These are phyloP conservation scores for Cladorrhinum samala DNA, from an alignment of 495 filamentous ascomycete species.

Conservation along the genomic window DNA sequence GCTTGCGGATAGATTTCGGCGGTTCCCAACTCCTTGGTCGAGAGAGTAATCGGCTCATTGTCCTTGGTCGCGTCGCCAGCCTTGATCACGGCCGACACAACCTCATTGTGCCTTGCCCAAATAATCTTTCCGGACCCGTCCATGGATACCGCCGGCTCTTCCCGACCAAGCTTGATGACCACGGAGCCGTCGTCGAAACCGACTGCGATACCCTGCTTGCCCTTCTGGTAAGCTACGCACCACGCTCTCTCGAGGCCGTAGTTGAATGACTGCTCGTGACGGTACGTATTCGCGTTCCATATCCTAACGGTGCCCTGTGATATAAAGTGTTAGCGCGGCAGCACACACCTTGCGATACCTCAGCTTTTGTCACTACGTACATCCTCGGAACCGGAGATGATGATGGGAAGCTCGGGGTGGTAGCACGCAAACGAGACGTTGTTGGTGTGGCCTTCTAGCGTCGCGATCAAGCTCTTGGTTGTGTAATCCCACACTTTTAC, in stretches of 20 bases:
- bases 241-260: conserved; percentile 95
- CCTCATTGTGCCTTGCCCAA: conserved; percentile 90
- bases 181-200: conserved; percentile 98
- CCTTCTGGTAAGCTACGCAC: conserved; percentile 93
- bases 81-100: conserved; percentile 92
- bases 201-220: conserved; percentile 87
- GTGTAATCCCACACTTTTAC: conserved; percentile 99
- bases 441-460: conserved; percentile 92
- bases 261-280: conserved; percentile 89
- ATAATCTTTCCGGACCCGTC: conserved; percentile 91
- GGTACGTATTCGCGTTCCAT: conserved; percentile 97
- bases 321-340: not conserved
- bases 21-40: conserved; percentile 88
- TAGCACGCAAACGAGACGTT: conserved; percentile 99
- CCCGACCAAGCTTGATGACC: conserved; percentile 93
- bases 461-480: conserved; percentile 93
- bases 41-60: conserved; percentile 73
- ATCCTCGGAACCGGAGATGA: conserved; percentile 98
- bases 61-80: conserved; percentile 83
- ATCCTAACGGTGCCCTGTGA: conserved; percentile 85
- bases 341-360: not conserved
- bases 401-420: conserved; percentile 93
- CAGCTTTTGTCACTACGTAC: conserved; percentile 14
- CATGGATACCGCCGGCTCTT: conserved; percentile 98
- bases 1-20: conserved; percentile 97